These are phyloP conservation scores for Gymnopilus dilepis DNA, from an alignment of 768 basidiomycete species.

Conservation along the genomic window DNA sequence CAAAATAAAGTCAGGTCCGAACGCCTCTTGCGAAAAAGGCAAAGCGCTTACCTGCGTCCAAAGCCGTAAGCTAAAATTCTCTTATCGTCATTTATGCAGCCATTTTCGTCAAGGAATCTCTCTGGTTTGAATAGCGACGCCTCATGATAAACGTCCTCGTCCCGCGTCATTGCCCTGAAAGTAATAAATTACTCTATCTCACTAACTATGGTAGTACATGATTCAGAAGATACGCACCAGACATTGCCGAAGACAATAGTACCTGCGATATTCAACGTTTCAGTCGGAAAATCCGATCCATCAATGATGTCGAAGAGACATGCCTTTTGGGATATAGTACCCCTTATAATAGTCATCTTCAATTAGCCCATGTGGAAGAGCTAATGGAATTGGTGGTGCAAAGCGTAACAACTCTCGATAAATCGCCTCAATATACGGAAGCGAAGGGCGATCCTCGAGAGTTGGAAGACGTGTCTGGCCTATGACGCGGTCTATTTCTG, in stretches of 20 bases:
- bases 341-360: constrained; percentile 48
- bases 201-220: not conserved
- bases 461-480: constrained; percentile 41
- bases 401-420: constrained; percentile 20
- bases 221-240: not conserved
- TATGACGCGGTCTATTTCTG: constrained; percentile 47
- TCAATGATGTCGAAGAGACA: too few relatives aligned
- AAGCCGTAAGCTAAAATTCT: constrained; percentile 19
- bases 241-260: not conserved
- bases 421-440: constrained; percentile 38
- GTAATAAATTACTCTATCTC: too few relatives aligned
- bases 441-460: constrained; percentile 32
- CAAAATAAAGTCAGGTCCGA: too few relatives aligned
- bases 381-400: constrained; percentile 17
- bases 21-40: not conserved
- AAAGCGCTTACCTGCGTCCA: constrained; percentile 4
- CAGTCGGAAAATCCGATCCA: too few relatives aligned
- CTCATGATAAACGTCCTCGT: constrained; percentile 38
- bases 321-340: too few relatives aligned
- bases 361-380: constrained; percentile 34
- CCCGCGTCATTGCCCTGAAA: constrained; percentile 28
- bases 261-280: too few relatives aligned
- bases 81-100: constrained; percentile 23
- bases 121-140: constrained; percentile 38
- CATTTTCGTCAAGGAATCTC: constrained; percentile 31